phyloP scores from a whole-genome alignment of 441 rosid genomes.

The Adansonia grandidieri region DNA sequence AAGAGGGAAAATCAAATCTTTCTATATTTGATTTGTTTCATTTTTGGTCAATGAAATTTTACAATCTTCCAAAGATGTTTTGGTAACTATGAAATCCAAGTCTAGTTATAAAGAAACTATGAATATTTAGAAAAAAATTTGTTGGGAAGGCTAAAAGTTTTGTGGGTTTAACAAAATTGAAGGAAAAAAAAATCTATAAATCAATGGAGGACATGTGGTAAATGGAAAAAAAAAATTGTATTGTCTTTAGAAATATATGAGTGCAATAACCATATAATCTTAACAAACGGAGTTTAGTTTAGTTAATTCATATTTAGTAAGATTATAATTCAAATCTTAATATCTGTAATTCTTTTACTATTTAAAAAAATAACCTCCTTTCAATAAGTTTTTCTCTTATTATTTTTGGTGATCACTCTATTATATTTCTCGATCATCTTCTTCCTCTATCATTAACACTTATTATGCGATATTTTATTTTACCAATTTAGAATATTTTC shows the following conservation, averaged over 20 bases:
- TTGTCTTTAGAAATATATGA: not conserved
- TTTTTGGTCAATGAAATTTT: not conserved
- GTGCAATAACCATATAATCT: not conserved
- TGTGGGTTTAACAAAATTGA: not conserved
- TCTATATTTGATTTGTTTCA: not conserved
- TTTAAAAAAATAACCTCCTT: no score
- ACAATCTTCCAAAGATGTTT: not conserved
- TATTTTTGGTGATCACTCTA: no score
- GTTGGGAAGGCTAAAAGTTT: not conserved
- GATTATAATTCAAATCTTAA: no score
- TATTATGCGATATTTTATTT: no score
- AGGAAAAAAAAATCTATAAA: not conserved
- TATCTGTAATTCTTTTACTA: no score
- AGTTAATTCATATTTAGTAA: no score
- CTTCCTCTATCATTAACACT: no score
- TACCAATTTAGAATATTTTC: no score
- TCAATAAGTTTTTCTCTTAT: no score
- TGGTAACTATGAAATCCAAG: not conserved
- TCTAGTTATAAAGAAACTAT: not conserved
- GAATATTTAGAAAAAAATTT: not conserved
- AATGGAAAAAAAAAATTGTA: not conserved
- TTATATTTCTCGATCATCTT: no score
- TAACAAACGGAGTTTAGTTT: no score
- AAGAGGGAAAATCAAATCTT: not conserved
- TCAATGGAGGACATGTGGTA: not conserved